phyloP scores from a whole-genome alignment of 2,329 filamentous ascomycete species.

The Meredithiella fracta region DNA sequence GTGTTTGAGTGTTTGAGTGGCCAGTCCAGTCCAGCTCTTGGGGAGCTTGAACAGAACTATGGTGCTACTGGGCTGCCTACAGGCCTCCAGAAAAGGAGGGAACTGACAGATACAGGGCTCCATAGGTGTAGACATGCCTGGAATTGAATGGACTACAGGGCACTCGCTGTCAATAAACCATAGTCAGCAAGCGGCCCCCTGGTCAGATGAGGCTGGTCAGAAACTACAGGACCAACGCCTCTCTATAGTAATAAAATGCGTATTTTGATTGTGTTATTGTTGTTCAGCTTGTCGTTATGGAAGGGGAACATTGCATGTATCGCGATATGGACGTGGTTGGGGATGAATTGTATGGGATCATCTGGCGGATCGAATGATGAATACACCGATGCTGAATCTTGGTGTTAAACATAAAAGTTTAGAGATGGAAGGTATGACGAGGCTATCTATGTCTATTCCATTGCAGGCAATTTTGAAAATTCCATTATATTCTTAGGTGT shows the following conservation, averaged over 20 bases:
- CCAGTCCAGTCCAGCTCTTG: slow-evolving; percentile 3
- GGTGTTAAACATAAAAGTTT: not conserved
- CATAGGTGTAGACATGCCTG: not conserved
- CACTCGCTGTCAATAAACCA: too few relatives aligned
- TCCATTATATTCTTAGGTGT: too few relatives aligned
- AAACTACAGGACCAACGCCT: too few relatives aligned
- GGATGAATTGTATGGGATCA: not conserved
- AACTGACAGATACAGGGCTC: not conserved
- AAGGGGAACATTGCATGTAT: not conserved
- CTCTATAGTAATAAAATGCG: too few relatives aligned
- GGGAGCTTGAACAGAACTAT: slow-evolving; percentile 6
- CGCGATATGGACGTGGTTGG: not conserved
- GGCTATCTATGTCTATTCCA: not conserved
- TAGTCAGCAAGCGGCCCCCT: too few relatives aligned
- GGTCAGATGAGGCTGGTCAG: too few relatives aligned
- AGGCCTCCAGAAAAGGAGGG: not conserved
- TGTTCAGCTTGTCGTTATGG: not conserved
- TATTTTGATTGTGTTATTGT: not conserved
- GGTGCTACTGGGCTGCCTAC: not conserved
- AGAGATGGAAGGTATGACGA: not conserved
- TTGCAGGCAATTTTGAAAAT: not conserved
- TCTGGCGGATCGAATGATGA: not conserved
- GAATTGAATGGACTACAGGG: not conserved
- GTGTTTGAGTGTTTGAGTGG: slow-evolving; percentile 2
- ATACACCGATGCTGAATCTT: not conserved